Percentiles rank a stretch among this genome's conserved stretches.
These are phyloP conservation scores for Xylariaceae sp. DNA, from an alignment of 2,329 filamentous ascomycete genomes.

Conservation along the genomic window DNA sequence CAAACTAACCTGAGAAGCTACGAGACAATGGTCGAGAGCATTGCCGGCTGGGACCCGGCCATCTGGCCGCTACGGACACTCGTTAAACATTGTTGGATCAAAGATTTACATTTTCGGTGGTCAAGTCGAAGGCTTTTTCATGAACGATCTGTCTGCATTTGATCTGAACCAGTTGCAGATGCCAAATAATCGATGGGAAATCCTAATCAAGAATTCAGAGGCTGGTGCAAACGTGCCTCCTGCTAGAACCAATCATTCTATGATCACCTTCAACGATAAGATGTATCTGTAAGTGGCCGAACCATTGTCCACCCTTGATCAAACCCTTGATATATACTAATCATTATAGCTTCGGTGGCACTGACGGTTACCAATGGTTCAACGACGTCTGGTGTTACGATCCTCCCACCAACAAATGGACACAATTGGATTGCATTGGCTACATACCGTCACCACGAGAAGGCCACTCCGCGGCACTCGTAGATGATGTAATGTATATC, in stretches of 20 bases:
- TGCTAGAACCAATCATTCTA: constrained; percentile 87
- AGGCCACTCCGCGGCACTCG: constrained; percentile 86
- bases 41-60: constrained; percentile 81
- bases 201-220: constrained; percentile 73
- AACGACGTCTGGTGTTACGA: constrained; percentile 99
- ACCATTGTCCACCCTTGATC: neutral
- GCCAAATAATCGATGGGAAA: constrained; percentile 88
- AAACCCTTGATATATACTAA: constrained; percentile 1
- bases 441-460: constrained; percentile 93
- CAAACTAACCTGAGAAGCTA: constrained; percentile 53
- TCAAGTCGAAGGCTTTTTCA: constrained; percentile 95
- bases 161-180: constrained; percentile 93
- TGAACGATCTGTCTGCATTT: constrained; percentile 94
- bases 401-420: constrained; percentile 74
- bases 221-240: constrained; percentile 67
- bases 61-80: constrained; percentile 90
- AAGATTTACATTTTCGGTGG: constrained; percentile 98
- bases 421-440: constrained; percentile 88
- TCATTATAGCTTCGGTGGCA: constrained; percentile 77
- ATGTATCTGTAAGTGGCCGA: constrained; percentile 75
- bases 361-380: constrained; percentile 94
- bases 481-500: constrained; percentile 98
- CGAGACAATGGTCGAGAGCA: constrained; percentile 94
- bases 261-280: constrained; percentile 88
- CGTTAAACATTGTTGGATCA: constrained; percentile 90